Conservation (phyloP, 2,329 filamentous ascomycete species). For the Aspergillus floridensis region DNA sequence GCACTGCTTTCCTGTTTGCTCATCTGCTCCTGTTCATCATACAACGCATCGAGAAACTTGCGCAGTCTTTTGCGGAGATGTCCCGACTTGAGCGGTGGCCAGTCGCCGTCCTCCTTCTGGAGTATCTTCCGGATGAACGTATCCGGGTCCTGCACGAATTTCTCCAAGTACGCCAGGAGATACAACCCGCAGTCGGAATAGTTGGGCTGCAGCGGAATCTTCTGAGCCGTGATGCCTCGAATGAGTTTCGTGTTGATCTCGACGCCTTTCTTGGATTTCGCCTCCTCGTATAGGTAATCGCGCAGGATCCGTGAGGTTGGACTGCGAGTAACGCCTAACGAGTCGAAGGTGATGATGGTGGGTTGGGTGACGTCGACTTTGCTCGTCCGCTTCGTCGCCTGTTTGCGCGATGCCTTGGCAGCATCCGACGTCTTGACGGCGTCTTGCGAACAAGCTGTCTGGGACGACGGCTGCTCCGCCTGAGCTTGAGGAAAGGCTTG, state of each 20-base stretch:
- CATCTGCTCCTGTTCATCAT: slow-evolving; percentile 54
- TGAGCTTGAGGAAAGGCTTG: slow-evolving; percentile 17
- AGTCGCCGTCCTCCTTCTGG: slow-evolving; percentile 55
- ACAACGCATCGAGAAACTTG: slow-evolving; percentile 61
- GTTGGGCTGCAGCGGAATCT: slow-evolving; percentile 78
- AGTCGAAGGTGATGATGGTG: slow-evolving; percentile 83
- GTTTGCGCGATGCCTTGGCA: slow-evolving; percentile 17
- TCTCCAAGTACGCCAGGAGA: slow-evolving; percentile 76
- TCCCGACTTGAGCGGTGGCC: slow-evolving; percentile 54
- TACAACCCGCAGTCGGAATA: slow-evolving; percentile 88
- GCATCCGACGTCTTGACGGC: slow-evolving; percentile 13
- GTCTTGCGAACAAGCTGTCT: slow-evolving; percentile 12
- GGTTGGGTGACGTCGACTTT: slow-evolving; percentile 56
- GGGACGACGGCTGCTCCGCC: slow-evolving; percentile 11
- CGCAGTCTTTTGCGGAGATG: slow-evolving; percentile 66
- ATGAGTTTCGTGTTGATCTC: slow-evolving; percentile 47
- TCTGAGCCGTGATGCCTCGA: slow-evolving; percentile 66
- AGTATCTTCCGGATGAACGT: slow-evolving; percentile 67
- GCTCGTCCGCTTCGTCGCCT: slow-evolving; percentile 29
- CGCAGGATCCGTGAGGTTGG: slow-evolving; percentile 67
- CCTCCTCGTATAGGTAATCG: slow-evolving; percentile 74
- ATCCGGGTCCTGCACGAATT: slow-evolving; percentile 74
- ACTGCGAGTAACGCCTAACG: slow-evolving; percentile 65
- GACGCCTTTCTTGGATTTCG: slow-evolving; percentile 58
- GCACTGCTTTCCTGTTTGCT: slow-evolving; percentile 37